Conservation (phyloP, 768 basidiomycete genomes). For the Leucocoprinus sp. region DNA sequence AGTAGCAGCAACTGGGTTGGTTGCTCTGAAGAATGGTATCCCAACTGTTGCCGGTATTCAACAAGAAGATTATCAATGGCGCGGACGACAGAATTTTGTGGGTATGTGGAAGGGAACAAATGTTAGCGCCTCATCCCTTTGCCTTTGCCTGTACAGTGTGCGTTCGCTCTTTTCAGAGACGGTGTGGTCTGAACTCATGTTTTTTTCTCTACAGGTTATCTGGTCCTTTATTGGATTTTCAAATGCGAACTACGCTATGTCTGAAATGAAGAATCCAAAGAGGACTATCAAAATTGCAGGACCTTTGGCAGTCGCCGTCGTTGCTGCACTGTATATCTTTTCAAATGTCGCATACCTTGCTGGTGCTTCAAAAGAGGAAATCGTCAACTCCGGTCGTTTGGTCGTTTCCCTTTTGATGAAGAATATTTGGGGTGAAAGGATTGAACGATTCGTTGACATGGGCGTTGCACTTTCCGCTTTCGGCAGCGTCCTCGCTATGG, state of each 20-base stretch:
- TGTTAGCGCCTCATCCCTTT: conserved; percentile 44
- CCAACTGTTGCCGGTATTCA: conserved; percentile 20
- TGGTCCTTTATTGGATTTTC: conserved; percentile 53
- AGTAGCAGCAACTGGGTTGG: conserved; percentile 41
- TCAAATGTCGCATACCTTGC: conserved; percentile 63
- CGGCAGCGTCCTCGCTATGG: conserved; percentile 48
- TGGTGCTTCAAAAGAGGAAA: conserved; percentile 59
- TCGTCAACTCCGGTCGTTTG: conserved; percentile 47
- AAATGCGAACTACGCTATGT: conserved; percentile 61
- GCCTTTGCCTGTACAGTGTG: conserved; percentile 44
- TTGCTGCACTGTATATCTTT: conserved; percentile 48
- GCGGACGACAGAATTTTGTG: conserved; percentile 25
- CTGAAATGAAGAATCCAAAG: conserved; percentile 54
- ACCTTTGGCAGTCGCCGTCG: conserved; percentile 47
- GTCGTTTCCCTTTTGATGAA: conserved; percentile 61
- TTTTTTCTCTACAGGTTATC: conserved; percentile 31
- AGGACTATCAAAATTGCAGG: conserved; percentile 58
- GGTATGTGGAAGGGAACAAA: conserved; percentile 35
- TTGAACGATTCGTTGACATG: conserved; percentile 32
- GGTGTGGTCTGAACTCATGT: neutral
- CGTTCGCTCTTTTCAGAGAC: conserved; percentile 6
- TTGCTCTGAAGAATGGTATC: conserved; percentile 29
- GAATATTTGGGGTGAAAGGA: conserved; percentile 49
- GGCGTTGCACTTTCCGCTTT: conserved; percentile 48
- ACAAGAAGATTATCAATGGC: conserved; percentile 17